These are phyloP conservation scores for Patellaria atrata DNA, from an alignment of 495 filamentous ascomycete genomes.

Conservation along the genomic window DNA sequence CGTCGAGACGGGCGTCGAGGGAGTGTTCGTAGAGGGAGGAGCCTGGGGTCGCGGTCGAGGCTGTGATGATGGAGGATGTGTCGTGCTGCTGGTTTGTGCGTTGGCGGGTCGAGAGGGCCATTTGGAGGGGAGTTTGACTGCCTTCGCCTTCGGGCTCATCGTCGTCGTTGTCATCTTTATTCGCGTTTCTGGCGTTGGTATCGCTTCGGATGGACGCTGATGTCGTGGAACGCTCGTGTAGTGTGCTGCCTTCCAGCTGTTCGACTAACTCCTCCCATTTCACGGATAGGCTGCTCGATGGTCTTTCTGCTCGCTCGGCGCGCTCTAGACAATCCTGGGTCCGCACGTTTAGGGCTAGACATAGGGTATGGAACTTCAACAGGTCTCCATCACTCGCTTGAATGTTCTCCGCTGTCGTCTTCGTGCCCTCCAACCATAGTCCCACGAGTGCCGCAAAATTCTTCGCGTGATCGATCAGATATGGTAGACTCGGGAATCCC, in stretches of 20 bases:
- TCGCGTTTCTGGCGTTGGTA: not conserved
- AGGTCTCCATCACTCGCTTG: conserved; percentile 47
- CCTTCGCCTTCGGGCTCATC: conserved; percentile 5
- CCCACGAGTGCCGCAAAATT: conserved; percentile 79
- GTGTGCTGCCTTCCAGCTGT: conserved; percentile 32
- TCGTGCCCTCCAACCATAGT: conserved; percentile 62
- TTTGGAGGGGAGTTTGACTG: conserved; percentile 8
- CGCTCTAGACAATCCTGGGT: conserved; percentile 55
- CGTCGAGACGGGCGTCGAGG: conserved; percentile 6
- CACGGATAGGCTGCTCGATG: conserved; percentile 41
- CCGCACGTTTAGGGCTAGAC: conserved; percentile 53
- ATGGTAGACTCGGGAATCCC: conserved; percentile 88
- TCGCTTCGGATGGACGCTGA: conserved; percentile 8
- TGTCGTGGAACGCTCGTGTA: conserved; percentile 9
- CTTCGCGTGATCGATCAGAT: conserved; percentile 80
- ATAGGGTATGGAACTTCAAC: conserved; percentile 58
- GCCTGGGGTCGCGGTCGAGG: conserved; percentile 7
- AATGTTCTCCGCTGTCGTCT: conserved; percentile 32
- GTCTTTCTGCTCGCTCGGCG: conserved; percentile 58
- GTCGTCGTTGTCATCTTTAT: conserved; percentile 1
- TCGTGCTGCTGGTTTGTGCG: conserved; percentile 9
- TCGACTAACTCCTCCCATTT: conserved; percentile 66
- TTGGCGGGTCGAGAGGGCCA: conserved; percentile 2
- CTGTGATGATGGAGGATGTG: conserved; percentile 9
- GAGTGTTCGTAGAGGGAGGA: conserved; percentile 2